A percentile compares a stretch with the other conserved stretches of the same genome.
Evolutionary conservation across 345 rosid genomes (phyloP).

Genomic region (Ailanthus altissimus): DNA sequence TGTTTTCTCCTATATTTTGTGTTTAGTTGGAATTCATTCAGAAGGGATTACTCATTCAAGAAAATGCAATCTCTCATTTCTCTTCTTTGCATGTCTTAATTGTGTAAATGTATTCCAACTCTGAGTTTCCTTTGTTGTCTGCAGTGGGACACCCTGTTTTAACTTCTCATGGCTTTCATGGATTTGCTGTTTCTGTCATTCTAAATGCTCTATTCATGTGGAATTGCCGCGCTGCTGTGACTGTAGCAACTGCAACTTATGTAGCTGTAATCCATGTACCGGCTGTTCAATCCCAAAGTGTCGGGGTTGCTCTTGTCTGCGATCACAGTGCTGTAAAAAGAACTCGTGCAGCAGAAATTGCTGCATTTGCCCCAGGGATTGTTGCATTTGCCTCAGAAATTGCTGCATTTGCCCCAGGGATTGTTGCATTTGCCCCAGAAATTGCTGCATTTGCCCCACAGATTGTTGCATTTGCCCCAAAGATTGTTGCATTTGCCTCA

Average conservation of each 20-base stretch:
- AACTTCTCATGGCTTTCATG: slow-evolving; percentile 68
- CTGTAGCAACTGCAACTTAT: slow-evolving; percentile 27
- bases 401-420: too few species aligned
- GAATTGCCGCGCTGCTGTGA: slow-evolving; percentile 51
- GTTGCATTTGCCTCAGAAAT: slow-evolving; percentile 37
- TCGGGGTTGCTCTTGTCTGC: slow-evolving; percentile 42
- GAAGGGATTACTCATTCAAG: neutral
- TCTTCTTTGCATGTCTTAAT: too few species aligned
- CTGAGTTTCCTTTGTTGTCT: slow-evolving; percentile 24
- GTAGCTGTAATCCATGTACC: slow-evolving; percentile 23
- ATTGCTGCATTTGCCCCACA: neutral
- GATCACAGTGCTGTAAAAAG: slow-evolving; percentile 46
- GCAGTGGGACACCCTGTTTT: slow-evolving; percentile 63
- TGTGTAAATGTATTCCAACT: neutral
- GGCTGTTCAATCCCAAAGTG: slow-evolving; percentile 43
- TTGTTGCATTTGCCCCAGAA: too few species aligned
- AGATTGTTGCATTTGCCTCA: too few species aligned
- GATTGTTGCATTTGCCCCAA: slow-evolving; percentile 43
- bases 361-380: slow-evolving; percentile 3
- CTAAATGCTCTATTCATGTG: slow-evolving; percentile 49
- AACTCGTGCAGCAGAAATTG: slow-evolving; percentile 29
- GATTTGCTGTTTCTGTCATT: slow-evolving; percentile 74
- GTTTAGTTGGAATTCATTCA: neutral
- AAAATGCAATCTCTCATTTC: neutral
- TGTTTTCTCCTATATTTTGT: slow-evolving; percentile 6